A percentile compares a stretch with the other conserved stretches of the same genome.
These are phyloP conservation scores for Hysterium pulicare DNA, from an alignment of 2,329 filamentous ascomycete genomes.

Conservation along the genomic window DNA sequence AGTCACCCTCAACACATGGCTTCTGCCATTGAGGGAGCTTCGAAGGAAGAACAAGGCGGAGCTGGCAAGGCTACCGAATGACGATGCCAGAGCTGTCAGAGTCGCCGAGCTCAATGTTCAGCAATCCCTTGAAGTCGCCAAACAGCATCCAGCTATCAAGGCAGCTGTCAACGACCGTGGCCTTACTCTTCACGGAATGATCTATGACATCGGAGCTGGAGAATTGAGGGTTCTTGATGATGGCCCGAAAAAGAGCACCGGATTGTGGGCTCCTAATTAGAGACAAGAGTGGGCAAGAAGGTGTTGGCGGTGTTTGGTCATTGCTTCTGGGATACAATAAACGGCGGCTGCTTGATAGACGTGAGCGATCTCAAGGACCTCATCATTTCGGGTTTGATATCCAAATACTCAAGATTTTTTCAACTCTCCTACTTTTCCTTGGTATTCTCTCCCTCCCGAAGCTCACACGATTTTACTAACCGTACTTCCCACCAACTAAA, in stretches of 20 bases:
- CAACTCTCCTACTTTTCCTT: too few relatives aligned
- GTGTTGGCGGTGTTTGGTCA: background rate
- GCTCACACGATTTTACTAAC: too few relatives aligned
- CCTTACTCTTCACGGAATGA: conserved; percentile 70
- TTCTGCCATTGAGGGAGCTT: conserved; percentile 55
- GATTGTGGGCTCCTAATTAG: conserved; percentile 11
- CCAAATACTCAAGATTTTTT: too few relatives aligned
- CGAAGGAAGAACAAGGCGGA: conserved; percentile 52
- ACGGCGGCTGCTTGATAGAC: too few relatives aligned
- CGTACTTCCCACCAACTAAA: too few relatives aligned
- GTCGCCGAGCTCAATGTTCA: conserved; percentile 77
- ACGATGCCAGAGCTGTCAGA: conserved; percentile 53
- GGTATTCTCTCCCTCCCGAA: too few relatives aligned
- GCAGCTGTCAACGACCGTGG: conserved; percentile 69
- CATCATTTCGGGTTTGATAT: too few relatives aligned
- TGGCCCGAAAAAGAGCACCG: conserved; percentile 11
- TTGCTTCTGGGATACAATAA: background rate
- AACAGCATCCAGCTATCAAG: conserved; percentile 65
- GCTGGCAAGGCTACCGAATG: conserved; percentile 44
- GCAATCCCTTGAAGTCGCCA: conserved; percentile 63
- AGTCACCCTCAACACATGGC: conserved; percentile 57
- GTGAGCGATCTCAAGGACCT: too few relatives aligned
- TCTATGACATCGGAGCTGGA: conserved; percentile 66
- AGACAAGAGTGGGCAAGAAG: background rate
- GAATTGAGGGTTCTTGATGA: conserved; percentile 51